Base-by-base conservation (phyloP, 202 grass and related monocot genomes). In the Schoenoplectus triqueter region DNA sequence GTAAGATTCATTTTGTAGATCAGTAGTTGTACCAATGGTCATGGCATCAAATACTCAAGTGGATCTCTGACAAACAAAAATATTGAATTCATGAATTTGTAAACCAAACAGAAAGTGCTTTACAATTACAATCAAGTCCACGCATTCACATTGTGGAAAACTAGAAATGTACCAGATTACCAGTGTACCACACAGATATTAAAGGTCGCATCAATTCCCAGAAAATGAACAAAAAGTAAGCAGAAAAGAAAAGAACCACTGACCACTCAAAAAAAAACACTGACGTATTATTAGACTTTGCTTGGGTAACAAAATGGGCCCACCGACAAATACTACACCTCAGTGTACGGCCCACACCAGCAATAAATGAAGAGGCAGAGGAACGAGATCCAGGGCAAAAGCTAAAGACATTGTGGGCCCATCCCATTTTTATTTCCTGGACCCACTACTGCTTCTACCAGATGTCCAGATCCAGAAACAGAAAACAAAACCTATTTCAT, bases 121-220 rank as follows among this genome's bases (percentile, higher is more conserved):
- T 22, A 10, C 52, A 54, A 75, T 75, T 75, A 75, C 59, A 18
- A 62, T 17, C 10, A 19, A 70, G 68, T 47, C 41, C 42, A 31
- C 18, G 11, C 47, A 41, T 40, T 76, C 73, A 77, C 52, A 17
- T 31, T 31, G 31, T 41, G 4, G 73, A 40, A 77, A 77, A 31
- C 19, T 5, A 22, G 3, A 69, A 66, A 72, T 3, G 73, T 59
- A 13, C 73, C 15, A 21, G 9, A 73, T 5, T 10, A 41, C 0
- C 18, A 7, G 19, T 3, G 10, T 41, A 42, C 39, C 42, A 44
- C 10, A 41, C 13, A 19, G 69, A 72, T 49, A 10, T 8, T 20
- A 14, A 40, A 77, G 20, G 73, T 77, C 48, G 73, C 73, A 77
- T 56, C 73, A 77, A 56, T 39, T 77, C 21, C 51, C 51, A 57